Evolutionary conservation across 352 stramenopile genomes (phyloP).

Genomic region (Phytophthora sojae): DNA sequence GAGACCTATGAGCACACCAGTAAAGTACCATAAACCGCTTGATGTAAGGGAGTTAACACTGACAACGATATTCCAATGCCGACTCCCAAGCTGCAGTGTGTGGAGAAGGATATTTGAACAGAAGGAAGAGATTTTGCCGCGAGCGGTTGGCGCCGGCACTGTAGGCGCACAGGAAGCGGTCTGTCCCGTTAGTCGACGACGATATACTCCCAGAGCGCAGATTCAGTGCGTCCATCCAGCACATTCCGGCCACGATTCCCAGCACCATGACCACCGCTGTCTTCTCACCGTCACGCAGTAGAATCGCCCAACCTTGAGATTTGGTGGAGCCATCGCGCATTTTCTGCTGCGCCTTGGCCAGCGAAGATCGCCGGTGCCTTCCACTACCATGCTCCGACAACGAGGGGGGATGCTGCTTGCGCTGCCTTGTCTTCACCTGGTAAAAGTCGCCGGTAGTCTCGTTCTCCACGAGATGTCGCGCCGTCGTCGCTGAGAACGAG

Average conservation of each 20-base stretch:
- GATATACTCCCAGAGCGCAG: conserved; percentile 31
- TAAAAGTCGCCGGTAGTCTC: conserved; percentile 73
- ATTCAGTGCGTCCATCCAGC: conserved; percentile 74
- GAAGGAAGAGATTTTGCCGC: conserved; percentile 66
- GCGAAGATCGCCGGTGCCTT: conserved; percentile 11
- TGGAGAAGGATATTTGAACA: conserved; percentile 80
- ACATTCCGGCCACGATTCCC: conserved; percentile 62
- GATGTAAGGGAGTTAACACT: conserved; percentile 40
- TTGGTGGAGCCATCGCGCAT: conserved; percentile 4
- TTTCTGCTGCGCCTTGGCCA: conserved; percentile 24
- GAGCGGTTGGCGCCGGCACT: conserved; percentile 60
- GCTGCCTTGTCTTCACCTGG: conserved; percentile 37
- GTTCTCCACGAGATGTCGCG: conserved; percentile 62
- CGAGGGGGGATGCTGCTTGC: conserved; percentile 6
- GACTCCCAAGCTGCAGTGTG: not conserved
- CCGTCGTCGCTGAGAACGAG: not conserved
- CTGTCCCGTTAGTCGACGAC: conserved; percentile 4
- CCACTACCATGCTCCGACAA: not conserved
- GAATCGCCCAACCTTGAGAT: conserved; percentile 18
- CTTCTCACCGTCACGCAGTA: conserved; percentile 46
- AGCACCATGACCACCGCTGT: conserved; percentile 57
- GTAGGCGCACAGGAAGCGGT: conserved; percentile 60
- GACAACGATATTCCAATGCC: not conserved
- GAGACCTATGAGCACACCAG: conserved; percentile 62
- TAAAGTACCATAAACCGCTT: conserved; percentile 19